These are phyloP conservation scores for Amaranthus palmeri DNA, from an alignment of 148 eudicot genomes.

Conservation along the genomic window DNA sequence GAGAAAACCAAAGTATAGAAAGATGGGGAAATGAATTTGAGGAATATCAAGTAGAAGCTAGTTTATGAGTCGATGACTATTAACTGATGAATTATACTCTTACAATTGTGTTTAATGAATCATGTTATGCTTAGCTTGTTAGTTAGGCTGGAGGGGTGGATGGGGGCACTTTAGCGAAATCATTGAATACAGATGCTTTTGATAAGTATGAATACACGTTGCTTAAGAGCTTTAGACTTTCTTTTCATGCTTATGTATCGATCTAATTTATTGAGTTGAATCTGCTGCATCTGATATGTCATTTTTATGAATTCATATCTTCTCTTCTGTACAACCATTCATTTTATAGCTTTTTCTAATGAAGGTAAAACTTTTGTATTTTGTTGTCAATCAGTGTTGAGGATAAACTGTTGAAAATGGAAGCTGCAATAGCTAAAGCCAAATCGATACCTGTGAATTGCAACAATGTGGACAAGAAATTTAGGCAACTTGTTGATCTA, in stretches of 20 bases:
- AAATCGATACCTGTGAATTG: slow-evolving; percentile 64
- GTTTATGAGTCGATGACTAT: background rate
- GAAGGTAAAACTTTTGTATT: background rate
- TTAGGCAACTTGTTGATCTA: slow-evolving; percentile 89
- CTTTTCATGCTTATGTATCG: background rate
- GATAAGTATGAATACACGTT: background rate
- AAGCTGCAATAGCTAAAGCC: slow-evolving; percentile 62
- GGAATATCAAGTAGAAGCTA: background rate
- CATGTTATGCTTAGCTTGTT: background rate
- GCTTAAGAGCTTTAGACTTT: background rate
- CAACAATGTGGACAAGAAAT: slow-evolving; percentile 91
- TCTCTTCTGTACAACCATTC: background rate
- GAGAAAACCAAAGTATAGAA: background rate
- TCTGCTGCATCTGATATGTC: background rate
- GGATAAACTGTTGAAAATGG: slow-evolving; percentile 65
- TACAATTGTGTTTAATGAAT: background rate
- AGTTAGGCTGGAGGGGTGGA: background rate
- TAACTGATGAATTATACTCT: background rate
- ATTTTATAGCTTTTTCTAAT: background rate
- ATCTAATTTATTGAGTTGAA: background rate
- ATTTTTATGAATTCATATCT: background rate
- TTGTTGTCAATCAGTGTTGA: slow-evolving; percentile 45
- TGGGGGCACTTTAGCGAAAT: background rate
- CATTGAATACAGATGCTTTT: background rate
- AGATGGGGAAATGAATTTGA: background rate